phyloP scores from a whole-genome alignment of 352 stramenopile genomes.

The Phytophthora citrophthora region DNA sequence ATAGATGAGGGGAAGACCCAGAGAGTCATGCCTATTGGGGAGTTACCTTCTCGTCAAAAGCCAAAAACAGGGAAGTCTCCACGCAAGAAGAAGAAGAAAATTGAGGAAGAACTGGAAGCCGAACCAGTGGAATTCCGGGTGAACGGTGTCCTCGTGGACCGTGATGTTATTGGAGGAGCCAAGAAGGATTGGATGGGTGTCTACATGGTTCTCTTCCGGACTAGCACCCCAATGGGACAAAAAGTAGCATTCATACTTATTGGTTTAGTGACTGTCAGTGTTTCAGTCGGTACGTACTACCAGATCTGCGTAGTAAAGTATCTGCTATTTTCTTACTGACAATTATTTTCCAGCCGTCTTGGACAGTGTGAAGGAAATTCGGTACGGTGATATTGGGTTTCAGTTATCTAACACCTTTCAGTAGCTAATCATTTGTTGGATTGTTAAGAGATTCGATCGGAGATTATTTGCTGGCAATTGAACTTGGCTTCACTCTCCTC shows the following conservation, averaged over 20 bases:
- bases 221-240: slow-evolving; percentile 72
- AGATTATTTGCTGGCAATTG: slow-evolving; percentile 66
- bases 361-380: slow-evolving; percentile 74
- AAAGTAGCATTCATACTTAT: slow-evolving; percentile 69
- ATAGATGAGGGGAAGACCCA: slow-evolving; percentile 21
- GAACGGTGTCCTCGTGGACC: slow-evolving; percentile 74
- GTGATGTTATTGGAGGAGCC: slow-evolving; percentile 65
- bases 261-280: slow-evolving; percentile 72
- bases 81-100: slow-evolving; percentile 38
- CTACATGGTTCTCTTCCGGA: slow-evolving; percentile 80
- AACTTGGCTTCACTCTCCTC: slow-evolving; percentile 83
- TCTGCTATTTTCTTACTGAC: not conserved
- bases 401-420: not conserved
- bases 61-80: slow-evolving; percentile 23
- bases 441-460: slow-evolving; percentile 52
- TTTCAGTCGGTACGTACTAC: slow-evolving; percentile 54
- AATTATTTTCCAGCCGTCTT: slow-evolving; percentile 50
- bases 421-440: slow-evolving; percentile 6
- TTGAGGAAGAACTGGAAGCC: slow-evolving; percentile 27
- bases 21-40: slow-evolving; percentile 29
- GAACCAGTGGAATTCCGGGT: slow-evolving; percentile 55
- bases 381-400: slow-evolving; percentile 25
- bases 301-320: slow-evolving; percentile 2
- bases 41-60: slow-evolving; percentile 32
- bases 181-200: slow-evolving; percentile 70